Base-by-base conservation (phyloP, 192 early-diverging fungal species). In the Glomus cerebriforme region DNA sequence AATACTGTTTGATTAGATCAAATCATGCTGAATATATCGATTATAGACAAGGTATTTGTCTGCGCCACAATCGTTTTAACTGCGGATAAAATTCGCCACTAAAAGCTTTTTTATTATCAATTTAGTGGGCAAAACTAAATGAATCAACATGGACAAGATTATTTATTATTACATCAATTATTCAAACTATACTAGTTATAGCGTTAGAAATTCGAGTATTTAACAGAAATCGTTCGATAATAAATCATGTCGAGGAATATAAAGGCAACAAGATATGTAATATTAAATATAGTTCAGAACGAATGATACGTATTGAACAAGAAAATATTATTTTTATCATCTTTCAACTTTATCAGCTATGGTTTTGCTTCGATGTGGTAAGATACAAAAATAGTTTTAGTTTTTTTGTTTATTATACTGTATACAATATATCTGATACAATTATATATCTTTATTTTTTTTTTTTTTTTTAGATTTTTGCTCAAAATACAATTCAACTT, bases 261-360 rank as follows among this genome's bases (percentile, higher is more conserved):
- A 2, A 17, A 22, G 6, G 1, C 3, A 54, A 15, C 29, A 2
- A 3, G 8, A 17, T 10, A 8, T 31, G 29, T 64, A 17, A 64
- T 27, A 15, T 26, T 64, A 8, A 27, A n/a, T 31, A 17, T 17
- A 15, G 12, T 64, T 0, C 24, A 29, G 2, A 26, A 29, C 24
- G 24, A 29, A 27, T 64, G 12, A 9, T 31, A 64, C 24, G 62
- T 31, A 26, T 64, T 27, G 62, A 64, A 26, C 29, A 26, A 9
- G 62, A 64, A 64, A 64, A 64, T 64, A 7, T 64, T 64, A 64
- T 64, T 27, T 64, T 64, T 64, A 64, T 64, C 2, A 64, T 64
- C 2, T 64, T 64, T 64, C 62, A 64, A 13, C 8, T 64, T 15
- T 64, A 31, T 64, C 62, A 64, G 29, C 4, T 64, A 3, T 64